Percentiles rank a stretch among this genome's conserved stretches.
phyloP scores from a whole-genome alignment of 73 alveolate genomes.

The Symbiodinium pilosum region DNA sequence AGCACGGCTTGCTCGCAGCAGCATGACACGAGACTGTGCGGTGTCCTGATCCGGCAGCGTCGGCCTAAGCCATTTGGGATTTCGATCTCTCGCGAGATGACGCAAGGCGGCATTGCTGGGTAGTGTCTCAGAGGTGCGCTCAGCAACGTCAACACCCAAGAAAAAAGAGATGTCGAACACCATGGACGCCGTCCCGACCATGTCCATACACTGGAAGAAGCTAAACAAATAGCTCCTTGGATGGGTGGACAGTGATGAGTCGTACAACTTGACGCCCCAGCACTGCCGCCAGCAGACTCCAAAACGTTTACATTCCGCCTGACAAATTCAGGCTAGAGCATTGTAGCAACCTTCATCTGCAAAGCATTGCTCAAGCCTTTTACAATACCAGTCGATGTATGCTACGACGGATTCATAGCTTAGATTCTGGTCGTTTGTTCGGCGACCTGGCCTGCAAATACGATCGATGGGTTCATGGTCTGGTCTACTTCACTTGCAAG shows the following conservation, averaged over 20 bases:
- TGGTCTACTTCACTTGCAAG: too few relatives aligned
- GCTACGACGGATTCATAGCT: too few relatives aligned
- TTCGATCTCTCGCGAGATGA: not conserved
- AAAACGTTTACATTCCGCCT: too few relatives aligned
- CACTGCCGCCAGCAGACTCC: not conserved
- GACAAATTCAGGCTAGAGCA: too few relatives aligned
- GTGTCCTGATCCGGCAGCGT: conserved; percentile 45
- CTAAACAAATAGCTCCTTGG: conserved; percentile 58
- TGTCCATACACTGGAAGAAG: conserved; percentile 63
- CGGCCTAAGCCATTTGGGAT: conserved; percentile 7
- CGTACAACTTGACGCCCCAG: not conserved
- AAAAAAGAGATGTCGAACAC: conserved; percentile 69
- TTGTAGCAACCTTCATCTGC: too few relatives aligned
- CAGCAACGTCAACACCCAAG: conserved; percentile 32
- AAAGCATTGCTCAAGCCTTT: too few relatives aligned
- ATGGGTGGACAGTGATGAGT: too few relatives aligned
- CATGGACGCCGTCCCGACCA: conserved; percentile 69
- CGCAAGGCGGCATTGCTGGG: not conserved
- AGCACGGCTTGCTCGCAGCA: conserved; percentile 70
- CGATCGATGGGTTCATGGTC: too few relatives aligned
- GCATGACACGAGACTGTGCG: conserved; percentile 28
- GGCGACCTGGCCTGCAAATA: too few relatives aligned
- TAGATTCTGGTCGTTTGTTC: too few relatives aligned
- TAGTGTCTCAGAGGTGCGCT: conserved; percentile 5
- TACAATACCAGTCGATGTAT: too few relatives aligned